Base-by-base conservation (phyloP, 495 filamentous ascomycete genomes). In the Haplographium delicatum region DNA sequence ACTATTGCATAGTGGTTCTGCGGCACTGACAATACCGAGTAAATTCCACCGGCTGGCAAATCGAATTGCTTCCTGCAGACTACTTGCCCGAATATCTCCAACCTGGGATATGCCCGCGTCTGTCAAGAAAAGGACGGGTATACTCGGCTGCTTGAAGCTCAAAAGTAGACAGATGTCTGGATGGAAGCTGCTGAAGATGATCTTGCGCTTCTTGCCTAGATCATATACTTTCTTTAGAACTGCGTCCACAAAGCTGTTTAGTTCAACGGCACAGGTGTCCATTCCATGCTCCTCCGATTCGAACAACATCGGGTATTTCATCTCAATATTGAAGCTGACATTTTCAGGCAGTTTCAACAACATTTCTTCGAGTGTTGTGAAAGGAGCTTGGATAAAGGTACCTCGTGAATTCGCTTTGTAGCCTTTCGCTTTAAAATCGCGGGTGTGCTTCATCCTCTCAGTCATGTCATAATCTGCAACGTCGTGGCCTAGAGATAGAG, bases 281-380 rank as follows among this genome's bases (percentile, higher is more conserved):
- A 99, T 97, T 56, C 94, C 90, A 54, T 95, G 84, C 64, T 93
- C 86, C 64, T 95, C 89, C 59, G 76, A 84, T 72, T 99, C 94
- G 61, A 87, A 82, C 40, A 97, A 80, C 89, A 96, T 96, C 18
- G 94, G 94, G 65, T 99, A 99, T 65, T 97, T 99, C 75, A 99
- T 84, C 72, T 99, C 94, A 56, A 99, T 95, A 64, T 99, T 97
- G 75, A 99, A 97, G 9, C 93, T 89, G 25, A 95, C 81, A 9
- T 71, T 74, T 33, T 84, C 74, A 1, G 89, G 89, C 0, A 99
- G 69, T 63, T 89, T 84, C 59, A 75, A 79, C 67, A 99, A 95
- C 62, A 96, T 81, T 55, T 96, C 89, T 64, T 96, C 88, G 33
- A 99, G 70, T 0, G 94, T 99, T 3, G 93, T 89, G 66, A 97